These are phyloP conservation scores for Trichoderma semiorbis DNA, from an alignment of 2,329 filamentous ascomycete genomes.

Conservation along the genomic window DNA sequence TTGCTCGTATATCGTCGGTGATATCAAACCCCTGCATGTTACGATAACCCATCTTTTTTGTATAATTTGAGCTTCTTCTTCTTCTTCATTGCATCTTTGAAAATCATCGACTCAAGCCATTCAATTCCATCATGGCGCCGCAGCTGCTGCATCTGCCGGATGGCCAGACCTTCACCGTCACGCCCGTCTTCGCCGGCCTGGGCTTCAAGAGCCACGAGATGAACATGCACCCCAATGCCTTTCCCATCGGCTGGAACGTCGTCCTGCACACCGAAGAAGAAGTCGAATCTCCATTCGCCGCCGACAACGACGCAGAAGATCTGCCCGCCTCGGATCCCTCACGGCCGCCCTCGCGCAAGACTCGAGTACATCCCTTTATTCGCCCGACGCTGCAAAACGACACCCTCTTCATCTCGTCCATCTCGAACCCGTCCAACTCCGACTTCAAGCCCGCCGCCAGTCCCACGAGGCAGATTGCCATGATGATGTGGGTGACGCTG, in stretches of 20 bases:
- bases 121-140: conserved; percentile 32
- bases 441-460: conserved; percentile 79
- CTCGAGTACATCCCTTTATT: conserved; percentile 48
- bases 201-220: conserved; percentile 83
- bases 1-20: background rate
- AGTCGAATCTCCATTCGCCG: conserved; percentile 17
- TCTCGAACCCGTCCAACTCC: conserved; percentile 74
- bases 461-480: conserved; percentile 83
- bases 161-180: conserved; percentile 77
- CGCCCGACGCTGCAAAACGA: conserved; percentile 75
- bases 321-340: background rate
- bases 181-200: conserved; percentile 85
- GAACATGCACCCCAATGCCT: conserved; percentile 64
- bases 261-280: conserved; percentile 69
- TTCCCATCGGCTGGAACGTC: conserved; percentile 86
- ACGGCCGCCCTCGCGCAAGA: conserved; percentile 5
- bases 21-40: background rate
- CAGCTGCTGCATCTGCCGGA: conserved; percentile 72
- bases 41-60: background rate
- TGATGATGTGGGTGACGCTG: conserved; percentile 93
- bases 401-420: conserved; percentile 85
- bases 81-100: background rate
- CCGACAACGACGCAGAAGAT: conserved; percentile 28
- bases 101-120: background rate
- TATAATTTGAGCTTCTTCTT: background rate